phyloP scores from a whole-genome alignment of 495 filamentous ascomycete genomes.

The Penicillium turbatum region DNA sequence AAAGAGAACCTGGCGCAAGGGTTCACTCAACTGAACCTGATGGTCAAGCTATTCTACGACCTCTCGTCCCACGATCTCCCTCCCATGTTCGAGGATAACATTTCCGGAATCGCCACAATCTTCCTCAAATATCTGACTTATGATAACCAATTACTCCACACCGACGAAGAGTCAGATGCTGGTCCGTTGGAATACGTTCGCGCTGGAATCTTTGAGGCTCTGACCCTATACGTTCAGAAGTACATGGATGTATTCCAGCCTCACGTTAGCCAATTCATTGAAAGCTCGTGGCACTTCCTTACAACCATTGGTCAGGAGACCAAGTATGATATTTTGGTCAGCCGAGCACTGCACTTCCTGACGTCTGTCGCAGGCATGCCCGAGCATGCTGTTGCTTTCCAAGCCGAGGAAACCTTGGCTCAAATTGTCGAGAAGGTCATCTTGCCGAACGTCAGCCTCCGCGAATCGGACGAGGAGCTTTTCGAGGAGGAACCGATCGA shows the following conservation, averaged over 20 bases:
- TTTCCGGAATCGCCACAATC: conserved; percentile 66
- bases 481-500: conserved; percentile 99
- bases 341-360: conserved; percentile 88
- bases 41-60: conserved; percentile 90
- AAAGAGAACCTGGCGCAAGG: conserved; percentile 65
- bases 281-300: conserved; percentile 83
- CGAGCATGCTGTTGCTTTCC: conserved; percentile 79
- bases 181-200: conserved; percentile 79
- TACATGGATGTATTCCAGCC: conserved; percentile 87
- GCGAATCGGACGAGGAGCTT: conserved; percentile 88
- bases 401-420: conserved; percentile 64
- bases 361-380: conserved; percentile 76
- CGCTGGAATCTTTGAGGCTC: conserved; percentile 83
- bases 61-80: conserved; percentile 95
- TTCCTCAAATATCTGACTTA: conserved; percentile 93
- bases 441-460: conserved; percentile 82
- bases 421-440: conserved; percentile 94
- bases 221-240: conserved; percentile 85
- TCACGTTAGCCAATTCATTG: conserved; percentile 75
- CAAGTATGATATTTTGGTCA: conserved; percentile 93
- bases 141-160: conserved; percentile 73
- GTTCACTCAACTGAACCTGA: conserved; percentile 76
- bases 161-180: conserved; percentile 81
- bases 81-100: conserved; percentile 83
- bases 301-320: conserved; percentile 80